Evolutionary conservation across 1,139 yeast genomes (phyloP).

Genomic region (Saccharomyces hybrid): DNA sequence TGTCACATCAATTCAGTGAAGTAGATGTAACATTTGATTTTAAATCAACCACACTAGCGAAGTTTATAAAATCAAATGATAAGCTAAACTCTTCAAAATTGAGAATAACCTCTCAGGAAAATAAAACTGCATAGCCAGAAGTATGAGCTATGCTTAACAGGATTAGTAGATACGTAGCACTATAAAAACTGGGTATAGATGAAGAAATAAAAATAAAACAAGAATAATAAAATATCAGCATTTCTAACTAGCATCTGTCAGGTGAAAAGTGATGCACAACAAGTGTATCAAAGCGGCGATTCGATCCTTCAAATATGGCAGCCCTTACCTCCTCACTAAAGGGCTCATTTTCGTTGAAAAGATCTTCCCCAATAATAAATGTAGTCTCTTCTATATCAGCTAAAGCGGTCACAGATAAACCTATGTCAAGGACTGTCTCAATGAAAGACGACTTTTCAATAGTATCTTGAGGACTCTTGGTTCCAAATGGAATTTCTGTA

Average conservation of each 20-base stretch:
- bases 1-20: constrained; percentile 55
- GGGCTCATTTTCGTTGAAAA: constrained; percentile 14
- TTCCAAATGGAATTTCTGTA: constrained; percentile 7
- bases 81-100: constrained; percentile 33
- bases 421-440: constrained; percentile 15
- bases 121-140: neutral
- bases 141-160: neutral
- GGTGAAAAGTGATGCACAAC: constrained; percentile 18
- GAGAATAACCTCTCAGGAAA: constrained; percentile 24
- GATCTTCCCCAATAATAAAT: constrained; percentile 23
- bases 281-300: constrained; percentile 20
- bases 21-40: constrained; percentile 49
- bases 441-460: constrained; percentile 11
- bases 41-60: constrained; percentile 55
- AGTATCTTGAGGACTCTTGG: constrained; percentile 8
- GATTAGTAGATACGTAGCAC: neutral
- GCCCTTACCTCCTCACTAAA: constrained; percentile 21
- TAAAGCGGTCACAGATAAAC: constrained; percentile 10
- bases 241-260: neutral
- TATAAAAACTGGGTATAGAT: neutral
- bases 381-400: constrained; percentile 24
- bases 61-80: constrained; percentile 45
- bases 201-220: neutral
- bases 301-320: constrained; percentile 18
- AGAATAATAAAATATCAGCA: neutral